Evolutionary conservation across 805 yeast species (phyloP).

Genomic region (Huiozyma naganishii): DNA sequence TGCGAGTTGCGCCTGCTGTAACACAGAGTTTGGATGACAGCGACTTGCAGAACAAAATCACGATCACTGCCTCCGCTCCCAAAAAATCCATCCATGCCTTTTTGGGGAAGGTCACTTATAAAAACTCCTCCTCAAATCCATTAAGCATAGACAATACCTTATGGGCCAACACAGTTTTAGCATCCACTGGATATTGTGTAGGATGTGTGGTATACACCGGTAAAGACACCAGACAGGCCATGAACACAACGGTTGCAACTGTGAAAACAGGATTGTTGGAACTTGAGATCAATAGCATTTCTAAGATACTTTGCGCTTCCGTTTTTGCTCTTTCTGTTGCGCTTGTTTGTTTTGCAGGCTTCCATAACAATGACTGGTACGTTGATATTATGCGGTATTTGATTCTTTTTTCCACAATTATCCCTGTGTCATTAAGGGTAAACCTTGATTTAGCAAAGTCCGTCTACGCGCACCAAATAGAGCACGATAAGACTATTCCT

Average conservation of each 20-base stretch:
- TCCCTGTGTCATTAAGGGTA: slow-evolving; percentile 91
- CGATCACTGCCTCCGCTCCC: slow-evolving; percentile 69
- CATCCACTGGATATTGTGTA: slow-evolving; percentile 74
- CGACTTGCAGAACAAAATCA: slow-evolving; percentile 39
- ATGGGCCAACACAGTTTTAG: slow-evolving; percentile 97
- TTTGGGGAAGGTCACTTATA: slow-evolving; percentile 58
- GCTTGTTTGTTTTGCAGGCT: slow-evolving; percentile 74
- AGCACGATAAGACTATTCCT: slow-evolving; percentile 70
- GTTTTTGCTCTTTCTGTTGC: slow-evolving; percentile 70
- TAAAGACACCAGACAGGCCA: slow-evolving; percentile 81
- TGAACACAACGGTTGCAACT: slow-evolving; percentile 82
- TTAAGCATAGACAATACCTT: slow-evolving; percentile 81
- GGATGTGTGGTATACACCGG: slow-evolving; percentile 91
- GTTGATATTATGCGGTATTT: slow-evolving; percentile 82
- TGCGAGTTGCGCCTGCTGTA: slow-evolving; percentile 62
- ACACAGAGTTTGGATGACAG: slow-evolving; percentile 54
- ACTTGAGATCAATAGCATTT: slow-evolving; percentile 76
- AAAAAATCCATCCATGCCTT: slow-evolving; percentile 74
- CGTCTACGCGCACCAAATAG: slow-evolving; percentile 91
- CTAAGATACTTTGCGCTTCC: slow-evolving; percentile 79
- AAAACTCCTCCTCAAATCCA: slow-evolving; percentile 46
- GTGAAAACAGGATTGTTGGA: slow-evolving; percentile 87
- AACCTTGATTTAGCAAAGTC: slow-evolving; percentile 92
- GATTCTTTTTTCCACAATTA: slow-evolving; percentile 86
- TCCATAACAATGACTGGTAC: slow-evolving; percentile 64